phyloP scores from a whole-genome alignment of 1,139 yeast genomes.

The Suhomyces bribrorum region DNA sequence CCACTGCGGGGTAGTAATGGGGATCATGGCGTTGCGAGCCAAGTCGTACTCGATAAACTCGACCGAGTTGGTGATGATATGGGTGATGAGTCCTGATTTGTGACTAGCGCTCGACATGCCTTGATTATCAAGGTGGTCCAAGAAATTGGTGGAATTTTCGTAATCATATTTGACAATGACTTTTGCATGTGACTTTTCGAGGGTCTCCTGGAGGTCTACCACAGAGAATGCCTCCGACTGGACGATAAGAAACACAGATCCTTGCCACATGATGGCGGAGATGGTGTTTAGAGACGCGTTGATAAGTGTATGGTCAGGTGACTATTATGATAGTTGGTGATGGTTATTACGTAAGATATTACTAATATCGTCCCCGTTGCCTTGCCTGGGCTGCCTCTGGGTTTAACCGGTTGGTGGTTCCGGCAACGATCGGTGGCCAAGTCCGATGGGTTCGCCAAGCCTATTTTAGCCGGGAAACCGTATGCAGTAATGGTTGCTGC shows the following conservation, averaged over 20 bases:
- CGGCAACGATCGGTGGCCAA: too few relatives aligned
- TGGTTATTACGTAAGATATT: neutral
- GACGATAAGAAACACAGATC: constrained; percentile 42
- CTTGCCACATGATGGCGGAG: constrained; percentile 33
- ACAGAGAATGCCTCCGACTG: constrained; percentile 33
- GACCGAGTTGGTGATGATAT: constrained; percentile 55
- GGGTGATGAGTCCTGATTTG: constrained; percentile 42
- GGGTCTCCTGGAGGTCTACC: constrained; percentile 20
- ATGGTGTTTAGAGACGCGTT: constrained; percentile 5
- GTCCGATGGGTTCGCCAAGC: too few relatives aligned
- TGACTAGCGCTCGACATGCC: constrained; percentile 54
- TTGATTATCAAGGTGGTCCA: constrained; percentile 17
- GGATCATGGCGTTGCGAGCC: constrained; percentile 58
- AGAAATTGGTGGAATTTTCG: constrained; percentile 27
- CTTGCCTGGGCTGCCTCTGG: too few relatives aligned
- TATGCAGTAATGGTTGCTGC: too few relatives aligned
- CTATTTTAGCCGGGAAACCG: too few relatives aligned
- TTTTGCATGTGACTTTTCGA: constrained; percentile 25
- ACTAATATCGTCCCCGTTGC: neutral
- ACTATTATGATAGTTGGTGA: neutral
- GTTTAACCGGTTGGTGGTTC: too few relatives aligned
- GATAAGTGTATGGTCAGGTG: constrained; percentile 6
- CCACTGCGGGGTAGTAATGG: constrained; percentile 71
- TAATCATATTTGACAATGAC: constrained; percentile 27
- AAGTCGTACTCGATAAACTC: constrained; percentile 57